Evolutionary conservation across 768 basidiomycete genomes (phyloP), one percentile per base, ranked within the genome.

Genomic region (Galerina marginata): DNA sequence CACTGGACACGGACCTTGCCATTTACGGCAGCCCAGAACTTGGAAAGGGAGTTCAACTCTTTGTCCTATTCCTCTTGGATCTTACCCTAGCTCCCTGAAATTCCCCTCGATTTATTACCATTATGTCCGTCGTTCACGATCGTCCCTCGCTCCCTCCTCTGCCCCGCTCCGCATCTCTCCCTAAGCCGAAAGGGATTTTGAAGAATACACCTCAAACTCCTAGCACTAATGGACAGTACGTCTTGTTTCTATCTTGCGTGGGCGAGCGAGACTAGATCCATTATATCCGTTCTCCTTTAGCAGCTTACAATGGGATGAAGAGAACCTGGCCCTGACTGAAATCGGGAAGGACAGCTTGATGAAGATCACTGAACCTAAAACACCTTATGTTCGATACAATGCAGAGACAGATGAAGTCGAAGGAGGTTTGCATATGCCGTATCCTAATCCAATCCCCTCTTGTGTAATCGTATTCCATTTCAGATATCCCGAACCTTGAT

Each of bases 331-430:
- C 25, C 74, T 92, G 69, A 97, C 95, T 1, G 95, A 98, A 75
- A 88, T 94, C 65, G 87, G 91, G 81, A 96, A 96, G 75, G 95
- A 96, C 69, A 95, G 93, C 64, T 79, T 95, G 71, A 98, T 97
- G 95, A 98, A 97, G 86, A 98, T 98, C 70, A 95, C 93, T 2
- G 95, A 98, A 70, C 95, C 95, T 54, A 98, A 98, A 84, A 98
- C 95, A 9, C 95, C 95, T 2, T 98, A 92, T 75, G 95, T 98
- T 55, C 82, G 93, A 65, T 96, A 95, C 74, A 91, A 95, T 68
- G 84, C 92, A 2, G 89, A 91, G 71, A 89, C 89, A n/a, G 93
- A 95, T 72, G 83, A 84, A 55, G 77, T 94, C 44, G 93, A 95
- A 74, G 88, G 91, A 63, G 93, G 95, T 94, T 73, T 70, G 79